These are phyloP conservation scores for Mortierella sp. DNA, from an alignment of 371 early-diverging fungal species.

Conservation along the genomic window DNA sequence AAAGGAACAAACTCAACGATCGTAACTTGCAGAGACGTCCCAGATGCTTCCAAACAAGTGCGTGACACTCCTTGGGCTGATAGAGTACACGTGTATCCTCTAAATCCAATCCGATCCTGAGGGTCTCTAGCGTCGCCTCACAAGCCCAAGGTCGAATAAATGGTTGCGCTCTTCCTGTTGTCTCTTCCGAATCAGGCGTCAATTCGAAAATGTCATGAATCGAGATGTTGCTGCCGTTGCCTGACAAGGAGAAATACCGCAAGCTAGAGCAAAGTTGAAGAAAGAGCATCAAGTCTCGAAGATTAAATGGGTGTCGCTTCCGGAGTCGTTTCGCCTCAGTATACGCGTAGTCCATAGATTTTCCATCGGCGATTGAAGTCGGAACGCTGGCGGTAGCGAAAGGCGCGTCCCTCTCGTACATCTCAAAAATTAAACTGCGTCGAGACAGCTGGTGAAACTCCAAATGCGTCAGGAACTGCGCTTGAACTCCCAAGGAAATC, in stretches of 20 bases:
- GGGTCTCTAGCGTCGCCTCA: conserved; percentile 12
- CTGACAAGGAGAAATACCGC: neutral
- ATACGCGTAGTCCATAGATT: neutral
- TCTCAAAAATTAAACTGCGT: neutral
- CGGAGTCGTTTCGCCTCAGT: neutral
- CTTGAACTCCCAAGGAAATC: conserved; percentile 4
- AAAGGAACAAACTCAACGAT: neutral
- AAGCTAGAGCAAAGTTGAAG: neutral
- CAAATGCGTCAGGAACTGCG: conserved; percentile 17
- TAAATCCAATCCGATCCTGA: conserved; percentile 8
- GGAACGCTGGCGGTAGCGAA: neutral
- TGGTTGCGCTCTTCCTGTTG: neutral
- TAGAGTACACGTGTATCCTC: too few species aligned
- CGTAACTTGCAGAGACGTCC: neutral
- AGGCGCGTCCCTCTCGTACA: neutral
- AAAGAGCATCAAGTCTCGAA: neutral
- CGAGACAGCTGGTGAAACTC: neutral
- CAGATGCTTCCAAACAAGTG: neutral
- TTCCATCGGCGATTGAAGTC: neutral
- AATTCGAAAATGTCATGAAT: neutral
- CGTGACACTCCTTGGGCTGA: neutral
- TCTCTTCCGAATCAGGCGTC: neutral
- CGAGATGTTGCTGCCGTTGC: neutral
- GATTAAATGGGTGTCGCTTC: neutral
- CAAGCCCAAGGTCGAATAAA: conserved; percentile 30